Evolutionary conservation across 305 asterid genomes (phyloP), one percentile per base, ranked within the genome.

Genomic region (Fraxinus sp.): DNA sequence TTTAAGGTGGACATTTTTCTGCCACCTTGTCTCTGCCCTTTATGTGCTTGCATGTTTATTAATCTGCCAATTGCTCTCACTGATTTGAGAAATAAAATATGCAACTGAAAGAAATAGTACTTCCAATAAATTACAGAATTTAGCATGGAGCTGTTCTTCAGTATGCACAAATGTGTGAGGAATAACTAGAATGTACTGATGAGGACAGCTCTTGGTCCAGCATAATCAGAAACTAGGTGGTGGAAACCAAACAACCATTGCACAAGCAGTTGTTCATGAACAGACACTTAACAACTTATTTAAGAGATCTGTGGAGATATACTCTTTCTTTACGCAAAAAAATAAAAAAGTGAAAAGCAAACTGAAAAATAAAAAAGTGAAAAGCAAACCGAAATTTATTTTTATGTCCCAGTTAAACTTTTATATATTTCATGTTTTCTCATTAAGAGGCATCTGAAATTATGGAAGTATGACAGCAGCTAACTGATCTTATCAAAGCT

Each of bases 1-100:
- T 97, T 97, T 92, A 97, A 97, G 99, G 99, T 95, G 49, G 70
- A 36, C 55, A 8, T 41, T 39, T 24, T 36, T 32, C 75, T 66
- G 75, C 41, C 79, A 79, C 77, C 26, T 14, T 81, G 14, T 78
- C 80, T 39, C 79, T 81, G 49, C 84, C 68, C 79, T 71, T 72
- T 35, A 80, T 82, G 76, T 77, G 85, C 76, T 81, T 86, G 24
- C 82, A 36, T 73, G 82, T 83, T 57, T 79, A 71, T 80, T 68
- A n/a, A 71, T 83, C 7, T 55, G 24, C 14, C 76, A 66, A 52
- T 62, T 80, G 37, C 75, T 80, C 32, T 70, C 30, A 77, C 26
- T 75, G 57, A 3, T 62, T 39, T 75, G 79, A 32, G 39, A 66
- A 62, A 43, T 75, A 57, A 79, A 35, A 36, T 73, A 71, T 79